phyloP scores from a whole-genome alignment of 192 early-diverging fungal genomes.

The Gamsiella multidivaricata region DNA sequence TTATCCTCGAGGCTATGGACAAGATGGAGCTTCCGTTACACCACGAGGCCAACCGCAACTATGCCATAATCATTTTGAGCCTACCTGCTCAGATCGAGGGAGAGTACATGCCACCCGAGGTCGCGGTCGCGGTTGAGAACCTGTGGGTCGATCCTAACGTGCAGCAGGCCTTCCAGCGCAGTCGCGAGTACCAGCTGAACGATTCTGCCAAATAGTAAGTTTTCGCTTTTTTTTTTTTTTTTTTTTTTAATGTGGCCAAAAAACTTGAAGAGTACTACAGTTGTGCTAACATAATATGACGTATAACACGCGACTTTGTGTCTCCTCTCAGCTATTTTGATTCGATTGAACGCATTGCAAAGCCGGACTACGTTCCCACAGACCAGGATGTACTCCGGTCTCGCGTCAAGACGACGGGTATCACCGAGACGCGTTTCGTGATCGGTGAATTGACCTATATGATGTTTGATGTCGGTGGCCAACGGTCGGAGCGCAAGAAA shows the following conservation, averaged over 20 bases:
- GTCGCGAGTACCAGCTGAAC: constrained; percentile 95
- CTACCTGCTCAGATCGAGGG: constrained; percentile 90
- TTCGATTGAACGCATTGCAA: constrained; percentile 88
- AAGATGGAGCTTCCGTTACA: constrained; percentile 81
- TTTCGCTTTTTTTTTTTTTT: not conserved
- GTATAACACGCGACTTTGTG: not conserved
- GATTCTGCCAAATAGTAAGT: constrained; percentile 94
- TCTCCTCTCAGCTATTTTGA: constrained; percentile 85
- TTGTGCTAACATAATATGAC: not conserved
- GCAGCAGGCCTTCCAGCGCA: constrained; percentile 81
- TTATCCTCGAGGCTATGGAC: constrained; percentile 95
- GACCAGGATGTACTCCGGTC: constrained; percentile 98
- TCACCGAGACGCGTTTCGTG: constrained; percentile 93
- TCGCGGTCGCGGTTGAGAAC: constrained; percentile 81
- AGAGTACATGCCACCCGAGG: constrained; percentile 83
- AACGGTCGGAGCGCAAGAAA: constrained; percentile 98
- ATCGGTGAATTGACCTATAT: constrained; percentile 94
- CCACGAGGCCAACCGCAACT: constrained; percentile 74
- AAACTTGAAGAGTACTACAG: too few relatives aligned
- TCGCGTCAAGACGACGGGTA: constrained; percentile 97
- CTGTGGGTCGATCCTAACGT: constrained; percentile 91
- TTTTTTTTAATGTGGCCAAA: not conserved
- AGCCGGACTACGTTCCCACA: constrained; percentile 83
- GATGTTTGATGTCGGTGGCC: constrained; percentile 98
- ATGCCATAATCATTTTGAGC: constrained; percentile 80